Evolutionary conservation across 768 basidiomycete species (phyloP).

Genomic region (Phaffia tasmanica): DNA sequence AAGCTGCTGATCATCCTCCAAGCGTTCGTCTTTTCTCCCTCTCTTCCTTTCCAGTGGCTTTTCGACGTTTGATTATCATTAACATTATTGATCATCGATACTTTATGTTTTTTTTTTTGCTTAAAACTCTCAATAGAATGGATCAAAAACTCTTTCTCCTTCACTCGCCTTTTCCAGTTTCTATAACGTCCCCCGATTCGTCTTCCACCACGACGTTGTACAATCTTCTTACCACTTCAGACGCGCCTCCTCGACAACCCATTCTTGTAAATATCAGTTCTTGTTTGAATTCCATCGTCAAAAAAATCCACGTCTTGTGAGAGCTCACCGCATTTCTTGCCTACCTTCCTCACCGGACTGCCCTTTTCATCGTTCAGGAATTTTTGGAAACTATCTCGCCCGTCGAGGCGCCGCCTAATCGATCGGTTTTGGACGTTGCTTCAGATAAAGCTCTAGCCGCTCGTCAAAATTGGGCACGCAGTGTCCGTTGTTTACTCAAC

Average conservation of each 20-base stretch:
- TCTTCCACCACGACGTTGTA: no score
- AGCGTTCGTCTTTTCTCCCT: background rate
- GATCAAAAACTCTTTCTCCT: constrained; percentile 6
- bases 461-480: background rate
- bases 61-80: no score
- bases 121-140: background rate
- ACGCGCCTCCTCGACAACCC: no score
- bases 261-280: no score
- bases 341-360: background rate
- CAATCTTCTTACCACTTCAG: no score
- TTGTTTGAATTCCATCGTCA: no score
- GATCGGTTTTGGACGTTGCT: background rate
- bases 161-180: background rate
- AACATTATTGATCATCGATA: background rate
- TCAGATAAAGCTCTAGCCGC: background rate
- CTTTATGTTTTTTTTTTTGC: background rate
- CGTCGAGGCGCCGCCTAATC: background rate
- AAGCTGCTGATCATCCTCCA: constrained; percentile 10
- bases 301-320: no score
- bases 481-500: background rate
- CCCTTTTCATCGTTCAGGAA: background rate
- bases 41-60: background rate
- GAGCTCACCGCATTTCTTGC: background rate
- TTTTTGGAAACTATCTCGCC: constrained; percentile 15
- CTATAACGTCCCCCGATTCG: no score